phyloP scores from a whole-genome alignment of 2,329 filamentous ascomycete species.

The Colletotrichum sp. region DNA sequence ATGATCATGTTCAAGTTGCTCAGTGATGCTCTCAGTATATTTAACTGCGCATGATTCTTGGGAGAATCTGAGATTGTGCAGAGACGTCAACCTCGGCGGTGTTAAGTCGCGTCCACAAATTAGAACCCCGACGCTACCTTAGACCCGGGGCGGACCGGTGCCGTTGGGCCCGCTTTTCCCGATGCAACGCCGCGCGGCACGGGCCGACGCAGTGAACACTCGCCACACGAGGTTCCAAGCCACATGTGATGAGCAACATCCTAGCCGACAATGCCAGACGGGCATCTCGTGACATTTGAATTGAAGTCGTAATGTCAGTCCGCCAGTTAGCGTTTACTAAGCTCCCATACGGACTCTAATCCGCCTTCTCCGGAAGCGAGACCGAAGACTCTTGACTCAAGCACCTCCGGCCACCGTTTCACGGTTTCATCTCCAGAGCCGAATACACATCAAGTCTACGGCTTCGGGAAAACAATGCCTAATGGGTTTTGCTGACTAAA shows the following conservation, averaged over 20 bases:
- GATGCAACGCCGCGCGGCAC: neutral
- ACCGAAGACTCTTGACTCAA: neutral
- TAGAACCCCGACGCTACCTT: neutral
- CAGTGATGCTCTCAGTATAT: rapidly evolving
- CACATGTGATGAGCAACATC: neutral
- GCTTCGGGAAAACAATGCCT: neutral
- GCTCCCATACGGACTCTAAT: neutral
- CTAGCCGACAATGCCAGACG: too few species aligned
- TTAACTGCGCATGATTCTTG: rapidly evolving
- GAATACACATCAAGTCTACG: rapidly evolving
- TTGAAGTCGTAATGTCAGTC: too few species aligned
- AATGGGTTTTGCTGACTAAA: neutral
- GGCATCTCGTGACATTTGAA: too few species aligned
- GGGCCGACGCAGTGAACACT: neutral
- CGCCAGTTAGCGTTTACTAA: too few species aligned
- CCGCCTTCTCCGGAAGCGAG: neutral
- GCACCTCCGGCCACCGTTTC: neutral
- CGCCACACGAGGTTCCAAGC: neutral
- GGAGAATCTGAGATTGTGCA: neutral
- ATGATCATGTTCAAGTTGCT: rapidly evolving
- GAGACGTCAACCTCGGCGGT: neutral
- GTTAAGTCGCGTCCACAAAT: neutral
- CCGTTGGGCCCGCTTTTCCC: neutral
- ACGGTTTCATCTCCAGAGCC: rapidly evolving
- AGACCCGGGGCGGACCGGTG: neutral